These are phyloP conservation scores for Naganishia randhawae DNA, from an alignment of 768 basidiomycete genomes.

Conservation along the genomic window DNA sequence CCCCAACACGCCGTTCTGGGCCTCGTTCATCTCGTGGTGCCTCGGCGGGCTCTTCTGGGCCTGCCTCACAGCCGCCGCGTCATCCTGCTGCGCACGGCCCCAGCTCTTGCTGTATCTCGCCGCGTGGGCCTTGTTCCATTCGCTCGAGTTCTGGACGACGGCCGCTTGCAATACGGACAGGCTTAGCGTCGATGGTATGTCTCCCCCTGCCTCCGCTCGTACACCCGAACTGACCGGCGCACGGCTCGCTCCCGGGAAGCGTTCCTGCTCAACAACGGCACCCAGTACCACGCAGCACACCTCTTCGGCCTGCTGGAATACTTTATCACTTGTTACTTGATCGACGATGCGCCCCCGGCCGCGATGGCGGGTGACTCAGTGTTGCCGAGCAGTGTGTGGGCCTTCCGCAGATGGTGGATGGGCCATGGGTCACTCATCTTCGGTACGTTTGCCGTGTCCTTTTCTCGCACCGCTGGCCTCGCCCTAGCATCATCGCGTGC, in stretches of 20 bases:
- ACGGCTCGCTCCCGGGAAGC: too few relatives aligned
- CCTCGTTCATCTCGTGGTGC: constrained; percentile 73
- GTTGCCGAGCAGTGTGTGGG: neutral
- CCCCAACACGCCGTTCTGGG: constrained; percentile 84
- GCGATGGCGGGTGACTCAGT: neutral
- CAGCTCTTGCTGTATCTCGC: constrained; percentile 79
- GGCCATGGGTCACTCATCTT: constrained; percentile 34
- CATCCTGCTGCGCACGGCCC: constrained; percentile 52
- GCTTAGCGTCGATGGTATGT: constrained; percentile 86
- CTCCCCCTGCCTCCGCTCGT: neutral
- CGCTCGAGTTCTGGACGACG: constrained; percentile 90
- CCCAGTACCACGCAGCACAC: constrained; percentile 79
- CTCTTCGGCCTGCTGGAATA: constrained; percentile 74
- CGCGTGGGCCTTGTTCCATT: constrained; percentile 82
- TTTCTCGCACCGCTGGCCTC: constrained; percentile 43
- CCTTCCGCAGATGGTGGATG: constrained; percentile 24
- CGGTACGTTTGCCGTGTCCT: too few relatives aligned
- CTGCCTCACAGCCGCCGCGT: constrained; percentile 53
- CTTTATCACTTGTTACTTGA: constrained; percentile 52
- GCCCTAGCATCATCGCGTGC: constrained; percentile 16
- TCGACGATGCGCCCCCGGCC: neutral
- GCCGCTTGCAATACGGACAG: constrained; percentile 93
- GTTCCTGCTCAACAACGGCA: constrained; percentile 86
- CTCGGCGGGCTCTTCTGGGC: constrained; percentile 69
- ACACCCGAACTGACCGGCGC: neutral